phyloP scores from a whole-genome alignment of 192 early-diverging fungal species.

The Umbelopsis vinacea region DNA sequence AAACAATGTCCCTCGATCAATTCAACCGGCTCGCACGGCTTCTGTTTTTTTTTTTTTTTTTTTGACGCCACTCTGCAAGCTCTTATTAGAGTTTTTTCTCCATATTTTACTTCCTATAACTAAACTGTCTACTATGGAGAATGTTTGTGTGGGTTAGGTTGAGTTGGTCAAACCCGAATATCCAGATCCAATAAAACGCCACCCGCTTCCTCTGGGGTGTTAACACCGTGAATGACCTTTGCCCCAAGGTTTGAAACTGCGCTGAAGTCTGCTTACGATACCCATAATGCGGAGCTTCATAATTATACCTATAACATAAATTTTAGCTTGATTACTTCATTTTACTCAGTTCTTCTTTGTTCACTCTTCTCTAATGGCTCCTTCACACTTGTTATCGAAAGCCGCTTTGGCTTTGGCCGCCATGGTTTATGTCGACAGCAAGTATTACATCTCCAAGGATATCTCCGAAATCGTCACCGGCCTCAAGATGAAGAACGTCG shows the following conservation, averaged over 20 bases:
- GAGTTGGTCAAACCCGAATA: too few species aligned
- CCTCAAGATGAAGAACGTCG: neutral
- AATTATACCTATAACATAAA: neutral
- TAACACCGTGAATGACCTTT: too few species aligned
- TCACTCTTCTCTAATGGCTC: neutral
- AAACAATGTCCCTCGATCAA: too few species aligned
- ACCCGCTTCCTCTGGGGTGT: too few species aligned
- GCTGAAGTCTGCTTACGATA: slow-evolving; percentile 16
- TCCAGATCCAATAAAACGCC: too few species aligned
- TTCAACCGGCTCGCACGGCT: too few species aligned
- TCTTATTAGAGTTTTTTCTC: too few species aligned
- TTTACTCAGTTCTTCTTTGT: slow-evolving; percentile 1
- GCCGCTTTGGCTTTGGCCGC: slow-evolving; percentile 6
- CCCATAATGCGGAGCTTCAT: slow-evolving; percentile 3
- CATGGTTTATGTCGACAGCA: slow-evolving; percentile 9
- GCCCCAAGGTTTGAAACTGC: neutral
- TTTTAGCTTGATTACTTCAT: neutral
- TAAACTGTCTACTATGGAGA: too few species aligned
- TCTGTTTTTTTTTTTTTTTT: too few species aligned
- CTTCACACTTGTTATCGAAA: slow-evolving; percentile 5
- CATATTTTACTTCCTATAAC: too few species aligned
- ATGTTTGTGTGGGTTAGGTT: too few species aligned
- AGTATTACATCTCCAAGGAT: slow-evolving; percentile 1
- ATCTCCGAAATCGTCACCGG: neutral
- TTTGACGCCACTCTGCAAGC: too few species aligned